These are phyloP conservation scores for Ceriops zippeliana DNA, from an alignment of 345 rosid genomes.

Conservation along the genomic window DNA sequence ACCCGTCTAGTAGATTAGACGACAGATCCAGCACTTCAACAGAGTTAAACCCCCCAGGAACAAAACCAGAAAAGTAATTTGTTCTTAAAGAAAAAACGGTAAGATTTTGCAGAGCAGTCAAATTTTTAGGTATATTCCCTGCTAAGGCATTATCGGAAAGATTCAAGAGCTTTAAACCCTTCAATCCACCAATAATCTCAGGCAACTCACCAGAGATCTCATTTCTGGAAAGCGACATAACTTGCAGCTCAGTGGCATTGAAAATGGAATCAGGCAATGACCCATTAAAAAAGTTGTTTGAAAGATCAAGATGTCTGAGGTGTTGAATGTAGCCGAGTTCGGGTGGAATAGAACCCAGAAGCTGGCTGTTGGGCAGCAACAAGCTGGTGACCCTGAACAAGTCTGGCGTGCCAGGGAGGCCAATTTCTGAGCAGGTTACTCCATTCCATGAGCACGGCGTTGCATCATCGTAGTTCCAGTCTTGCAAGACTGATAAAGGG, in stretches of 20 bases:
- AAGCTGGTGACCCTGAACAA: slow-evolving; percentile 60
- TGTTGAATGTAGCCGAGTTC: slow-evolving; percentile 47
- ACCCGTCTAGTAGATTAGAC: slow-evolving; percentile 67
- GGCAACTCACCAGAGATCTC: slow-evolving; percentile 65
- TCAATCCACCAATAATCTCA: slow-evolving; percentile 36
- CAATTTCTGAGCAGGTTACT: slow-evolving; percentile 50
- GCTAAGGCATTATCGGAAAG: slow-evolving; percentile 74
- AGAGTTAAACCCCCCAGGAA: slow-evolving; percentile 56
- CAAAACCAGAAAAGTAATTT: slow-evolving; percentile 56
- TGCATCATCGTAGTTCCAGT: slow-evolving; percentile 64
- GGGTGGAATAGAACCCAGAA: slow-evolving; percentile 55
- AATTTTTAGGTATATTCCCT: slow-evolving; percentile 49
- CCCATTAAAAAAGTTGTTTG: slow-evolving; percentile 61
- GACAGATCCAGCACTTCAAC: slow-evolving; percentile 67
- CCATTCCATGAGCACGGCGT: slow-evolving; percentile 77
- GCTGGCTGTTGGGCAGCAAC: slow-evolving; percentile 49
- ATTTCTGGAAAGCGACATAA: slow-evolving; percentile 50
- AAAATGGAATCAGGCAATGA: slow-evolving; percentile 52
- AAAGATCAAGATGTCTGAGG: slow-evolving; percentile 59
- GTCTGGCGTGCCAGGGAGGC: slow-evolving; percentile 39
- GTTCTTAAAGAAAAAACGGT: slow-evolving; percentile 57
- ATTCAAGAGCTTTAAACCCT: slow-evolving; percentile 52
- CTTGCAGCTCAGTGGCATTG: slow-evolving; percentile 51
- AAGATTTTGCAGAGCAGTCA: slow-evolving; percentile 49
- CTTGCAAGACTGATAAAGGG: slow-evolving; percentile 49